Percentiles rank a stretch among this genome's conserved stretches.
Conservation (phyloP, 1,139 yeast species). For the Geotrichum bryndzae region DNA sequence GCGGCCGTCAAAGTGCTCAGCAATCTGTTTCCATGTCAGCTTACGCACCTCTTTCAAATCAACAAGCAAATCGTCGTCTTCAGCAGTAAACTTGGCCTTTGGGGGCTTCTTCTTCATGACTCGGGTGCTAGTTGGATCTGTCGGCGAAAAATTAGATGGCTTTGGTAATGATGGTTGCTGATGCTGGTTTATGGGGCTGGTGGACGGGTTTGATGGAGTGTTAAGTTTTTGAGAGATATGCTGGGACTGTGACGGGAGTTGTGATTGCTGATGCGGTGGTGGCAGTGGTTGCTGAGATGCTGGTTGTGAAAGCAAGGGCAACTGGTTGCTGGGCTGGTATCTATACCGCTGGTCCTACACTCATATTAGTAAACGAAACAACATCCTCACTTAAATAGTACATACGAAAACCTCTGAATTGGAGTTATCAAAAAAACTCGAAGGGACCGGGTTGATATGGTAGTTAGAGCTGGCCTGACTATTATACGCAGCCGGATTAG, state of each 20-base stretch:
- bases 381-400: not conserved
- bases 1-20: slow-evolving; percentile 30
- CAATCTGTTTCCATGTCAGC: slow-evolving; percentile 31
- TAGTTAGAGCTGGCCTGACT: not conserved
- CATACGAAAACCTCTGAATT: not conserved
- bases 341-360: not conserved
- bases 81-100: slow-evolving; percentile 30
- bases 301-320: not conserved
- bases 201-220: not conserved
- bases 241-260: not conserved
- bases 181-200: not conserved
- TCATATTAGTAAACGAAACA: not conserved
- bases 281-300: not conserved
- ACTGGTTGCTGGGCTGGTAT: not conserved
- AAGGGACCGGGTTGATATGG: not conserved
- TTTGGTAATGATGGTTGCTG: not conserved
- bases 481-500: not conserved
- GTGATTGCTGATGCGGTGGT: not conserved
- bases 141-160: not conserved
- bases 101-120: slow-evolving; percentile 9
- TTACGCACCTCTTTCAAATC: slow-evolving; percentile 28
- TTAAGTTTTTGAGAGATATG: not conserved
- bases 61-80: slow-evolving; percentile 29
- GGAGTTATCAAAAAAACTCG: not conserved
- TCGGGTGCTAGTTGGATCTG: not conserved